These are phyloP conservation scores for Cyclostephanos invisitatus DNA, from an alignment of 108 stramenopile genomes.

Conservation along the genomic window DNA sequence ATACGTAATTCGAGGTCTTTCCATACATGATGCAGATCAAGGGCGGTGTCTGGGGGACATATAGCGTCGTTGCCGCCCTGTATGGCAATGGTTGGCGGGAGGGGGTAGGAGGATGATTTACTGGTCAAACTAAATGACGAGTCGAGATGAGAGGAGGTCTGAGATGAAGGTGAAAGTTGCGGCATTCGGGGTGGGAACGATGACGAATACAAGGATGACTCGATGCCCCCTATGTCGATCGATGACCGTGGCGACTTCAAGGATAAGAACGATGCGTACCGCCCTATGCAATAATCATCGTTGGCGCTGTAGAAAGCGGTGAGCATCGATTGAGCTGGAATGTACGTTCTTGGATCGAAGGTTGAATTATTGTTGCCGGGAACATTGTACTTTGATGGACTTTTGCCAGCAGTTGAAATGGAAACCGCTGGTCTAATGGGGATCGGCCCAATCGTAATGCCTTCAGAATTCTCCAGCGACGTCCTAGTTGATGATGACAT, in stretches of 20 bases:
- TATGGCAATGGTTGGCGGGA: slow-evolving; percentile 66
- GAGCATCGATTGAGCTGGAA: slow-evolving; percentile 80
- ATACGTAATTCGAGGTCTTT: slow-evolving; percentile 69
- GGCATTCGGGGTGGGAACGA: slow-evolving; percentile 12
- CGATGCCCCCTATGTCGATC: neutral
- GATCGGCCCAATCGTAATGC: slow-evolving; percentile 13
- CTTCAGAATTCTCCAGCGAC: slow-evolving; percentile 2
- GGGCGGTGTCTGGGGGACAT: slow-evolving; percentile 76
- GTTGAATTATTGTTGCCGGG: slow-evolving; percentile 13
- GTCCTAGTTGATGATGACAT: slow-evolving; percentile 5
- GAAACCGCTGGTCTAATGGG: slow-evolving; percentile 7
- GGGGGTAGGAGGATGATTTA: slow-evolving; percentile 6
- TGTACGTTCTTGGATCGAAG: slow-evolving; percentile 33
- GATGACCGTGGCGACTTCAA: slow-evolving; percentile 6
- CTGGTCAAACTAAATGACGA: slow-evolving; percentile 2
- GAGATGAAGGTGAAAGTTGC: neutral
- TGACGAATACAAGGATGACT: slow-evolving; percentile 37
- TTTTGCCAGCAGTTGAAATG: neutral
- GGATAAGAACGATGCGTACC: slow-evolving; percentile 37
- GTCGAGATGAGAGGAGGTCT: slow-evolving; percentile 6
- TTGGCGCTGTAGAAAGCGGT: slow-evolving; percentile 79
- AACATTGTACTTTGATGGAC: neutral
- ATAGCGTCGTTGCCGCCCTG: slow-evolving; percentile 74
- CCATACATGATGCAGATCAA: slow-evolving; percentile 63
- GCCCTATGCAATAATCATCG: slow-evolving; percentile 41